These are phyloP conservation scores for Geotrichum restrictum DNA, from an alignment of 1,139 yeast species.

Conservation along the genomic window DNA sequence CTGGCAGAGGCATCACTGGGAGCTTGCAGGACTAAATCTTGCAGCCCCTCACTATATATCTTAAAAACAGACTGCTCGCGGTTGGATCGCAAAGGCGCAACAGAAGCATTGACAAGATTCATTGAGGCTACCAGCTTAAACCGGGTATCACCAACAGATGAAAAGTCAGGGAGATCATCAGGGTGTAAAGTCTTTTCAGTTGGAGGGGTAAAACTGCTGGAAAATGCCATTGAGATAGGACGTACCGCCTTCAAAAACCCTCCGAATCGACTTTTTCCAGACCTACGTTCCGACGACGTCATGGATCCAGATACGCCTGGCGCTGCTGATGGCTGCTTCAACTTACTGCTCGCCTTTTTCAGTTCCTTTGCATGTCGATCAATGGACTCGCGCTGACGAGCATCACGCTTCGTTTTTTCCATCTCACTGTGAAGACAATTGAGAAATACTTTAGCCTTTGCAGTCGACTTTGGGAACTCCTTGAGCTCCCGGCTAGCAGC, in stretches of 20 bases:
- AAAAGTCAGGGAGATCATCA: conserved; percentile 57
- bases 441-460: conserved; percentile 44
- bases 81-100: conserved; percentile 22
- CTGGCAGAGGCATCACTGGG: conserved; percentile 56
- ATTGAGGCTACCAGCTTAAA: conserved; percentile 56
- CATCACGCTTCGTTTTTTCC: conserved; percentile 52
- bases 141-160: conserved; percentile 43
- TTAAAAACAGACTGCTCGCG: conserved; percentile 50
- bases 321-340: background rate
- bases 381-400: conserved; percentile 44
- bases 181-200: conserved; percentile 48
- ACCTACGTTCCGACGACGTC: conserved; percentile 27
- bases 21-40: conserved; percentile 59
- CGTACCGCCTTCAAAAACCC: conserved; percentile 42
- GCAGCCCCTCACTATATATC: conserved; percentile 52
- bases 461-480: conserved; percentile 37
- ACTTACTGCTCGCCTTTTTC: conserved; percentile 23
- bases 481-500: conserved; percentile 45
- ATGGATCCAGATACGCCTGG: background rate
- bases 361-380: conserved; percentile 42
- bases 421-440: conserved; percentile 46
- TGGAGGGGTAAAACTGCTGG: conserved; percentile 30
- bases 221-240: conserved; percentile 43
- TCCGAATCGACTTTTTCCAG: conserved; percentile 31
- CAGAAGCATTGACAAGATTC: conserved; percentile 47